phyloP scores from a whole-genome alignment of 1,284 basidiomycete genomes.

The Rhodotorula glutinis region DNA sequence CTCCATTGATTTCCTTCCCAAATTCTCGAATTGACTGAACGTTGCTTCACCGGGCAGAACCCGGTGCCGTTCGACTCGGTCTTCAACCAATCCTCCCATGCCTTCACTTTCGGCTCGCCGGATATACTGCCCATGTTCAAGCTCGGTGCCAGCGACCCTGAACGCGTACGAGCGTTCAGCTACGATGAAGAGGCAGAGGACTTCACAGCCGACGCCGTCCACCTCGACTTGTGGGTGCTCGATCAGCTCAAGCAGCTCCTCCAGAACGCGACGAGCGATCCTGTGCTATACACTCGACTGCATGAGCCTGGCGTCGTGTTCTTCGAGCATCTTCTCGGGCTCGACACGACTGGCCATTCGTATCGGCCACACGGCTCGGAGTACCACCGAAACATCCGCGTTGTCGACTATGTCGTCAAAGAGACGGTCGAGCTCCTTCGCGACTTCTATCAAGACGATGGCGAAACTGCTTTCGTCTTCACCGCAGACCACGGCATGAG shows the following conservation, averaged over 20 bases:
- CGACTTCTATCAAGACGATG: conserved; percentile 63
- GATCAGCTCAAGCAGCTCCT: conserved; percentile 63
- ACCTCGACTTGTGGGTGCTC: conserved; percentile 75
- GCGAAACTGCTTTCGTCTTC: conserved; percentile 73
- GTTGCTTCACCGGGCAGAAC: conserved; percentile 65
- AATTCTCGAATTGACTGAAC: too few relatives aligned
- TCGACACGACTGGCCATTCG: conserved; percentile 84
- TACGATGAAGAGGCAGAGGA: conserved; percentile 77
- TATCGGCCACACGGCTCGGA: conserved; percentile 76
- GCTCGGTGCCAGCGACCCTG: conserved; percentile 57
- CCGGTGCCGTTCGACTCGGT: conserved; percentile 87
- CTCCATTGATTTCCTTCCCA: too few relatives aligned
- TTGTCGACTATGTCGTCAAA: conserved; percentile 73
- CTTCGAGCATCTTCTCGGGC: conserved; percentile 77
- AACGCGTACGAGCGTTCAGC: conserved; percentile 64
- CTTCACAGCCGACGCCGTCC: conserved; percentile 69
- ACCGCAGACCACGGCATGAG: conserved; percentile 92
- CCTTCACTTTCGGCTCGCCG: conserved; percentile 81
- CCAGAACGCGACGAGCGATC: conserved; percentile 60
- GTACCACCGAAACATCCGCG: conserved; percentile 79
- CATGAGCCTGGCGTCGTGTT: conserved; percentile 63
- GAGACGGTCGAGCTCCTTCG: conserved; percentile 63
- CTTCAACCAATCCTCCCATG: conserved; percentile 74
- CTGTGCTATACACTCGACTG: conserved; percentile 55
- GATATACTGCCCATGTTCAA: conserved; percentile 89